Base-by-base conservation (phyloP, 1,284 basidiomycete species). In the Ganoderma sp. region DNA sequence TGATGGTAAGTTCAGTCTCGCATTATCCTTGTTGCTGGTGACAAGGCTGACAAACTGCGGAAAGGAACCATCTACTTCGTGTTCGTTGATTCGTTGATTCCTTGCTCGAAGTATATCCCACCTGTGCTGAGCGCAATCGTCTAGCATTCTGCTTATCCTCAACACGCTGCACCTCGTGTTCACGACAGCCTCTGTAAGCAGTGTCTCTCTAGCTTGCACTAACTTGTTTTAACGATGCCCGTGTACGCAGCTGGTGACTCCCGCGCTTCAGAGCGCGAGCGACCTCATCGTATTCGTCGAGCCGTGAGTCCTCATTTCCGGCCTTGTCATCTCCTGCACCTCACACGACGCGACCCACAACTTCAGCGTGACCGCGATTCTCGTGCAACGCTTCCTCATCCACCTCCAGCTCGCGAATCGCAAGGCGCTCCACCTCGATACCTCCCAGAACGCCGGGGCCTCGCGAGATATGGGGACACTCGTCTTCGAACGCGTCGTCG, bases 351-450 rank as follows among this genome's bases (percentile, higher is more conserved):
- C 9, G 15, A 15, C 43, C 32, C 15, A 2, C 8, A 17, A 32
- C 22, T 3, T 8, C 32, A 70, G 69, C 0, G 28, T 65, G 7
- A 63, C 66, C 12, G 63, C 61, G 19, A 65, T 70, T 12, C 56
- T 70, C 28, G 61, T 70, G n/a, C 65, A 60, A 41, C 63, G 69
- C 15, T 67, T 70, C 56, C 63, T 70, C 32, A 66, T 70, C 37
- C n/a, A 62, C 14, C 69, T 70, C 19, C 66, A 70, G 22, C 28
- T 34, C 32, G 67, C 61, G 19, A 59, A 60, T 54, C 60, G 56
- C 43, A 17, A 42, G 25, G 28, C 45, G 8, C 32, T 57, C 34
- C 25, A 34, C 48, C 19, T 48, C 34, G 48, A 19, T 19, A 28
- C 42, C 43, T 22, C 17, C 25, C 43, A 34, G 61, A 19, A 48